phyloP scores from a whole-genome alignment of 306 rosid species.

The Pterocarpus macrocarpus region DNA sequence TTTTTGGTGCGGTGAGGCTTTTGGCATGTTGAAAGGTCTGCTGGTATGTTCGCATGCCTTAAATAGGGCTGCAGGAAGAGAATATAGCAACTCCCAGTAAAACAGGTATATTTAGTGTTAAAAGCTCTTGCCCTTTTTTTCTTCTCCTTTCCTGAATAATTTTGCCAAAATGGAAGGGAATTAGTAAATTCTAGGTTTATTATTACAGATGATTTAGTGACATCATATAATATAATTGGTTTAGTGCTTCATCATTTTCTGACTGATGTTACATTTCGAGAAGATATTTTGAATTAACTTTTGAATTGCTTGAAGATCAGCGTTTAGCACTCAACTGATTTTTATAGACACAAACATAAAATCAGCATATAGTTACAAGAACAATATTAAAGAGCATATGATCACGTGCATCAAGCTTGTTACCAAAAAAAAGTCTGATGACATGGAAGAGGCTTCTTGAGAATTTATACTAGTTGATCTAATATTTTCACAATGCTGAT shows the following conservation, averaged over 20 bases:
- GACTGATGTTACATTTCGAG: no score
- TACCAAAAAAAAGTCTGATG: no score
- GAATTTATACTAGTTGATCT: no score
- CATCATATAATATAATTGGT: neutral
- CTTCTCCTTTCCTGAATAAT: neutral
- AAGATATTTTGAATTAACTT: no score
- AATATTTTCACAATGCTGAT: no score
- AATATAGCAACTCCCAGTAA: constrained; percentile 5
- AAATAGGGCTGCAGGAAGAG: constrained; percentile 2
- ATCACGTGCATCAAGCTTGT: no score
- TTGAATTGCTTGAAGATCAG: no score
- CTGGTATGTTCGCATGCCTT: constrained; percentile 14
- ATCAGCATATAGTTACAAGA: no score
- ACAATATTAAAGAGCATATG: no score
- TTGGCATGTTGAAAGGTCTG: constrained; percentile 10
- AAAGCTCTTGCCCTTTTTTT: neutral
- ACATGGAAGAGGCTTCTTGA: no score
- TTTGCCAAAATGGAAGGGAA: constrained; percentile 26
- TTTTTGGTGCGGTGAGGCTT: neutral
- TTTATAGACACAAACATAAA: no score
- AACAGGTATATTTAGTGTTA: constrained; percentile 6
- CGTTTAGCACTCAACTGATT: no score
- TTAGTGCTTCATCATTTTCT: neutral
- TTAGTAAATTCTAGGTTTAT: constrained; percentile 37
- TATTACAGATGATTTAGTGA: constrained; percentile 23